Conservation (phyloP, 345 rosid species). For the Lepidium didymum region DNA sequence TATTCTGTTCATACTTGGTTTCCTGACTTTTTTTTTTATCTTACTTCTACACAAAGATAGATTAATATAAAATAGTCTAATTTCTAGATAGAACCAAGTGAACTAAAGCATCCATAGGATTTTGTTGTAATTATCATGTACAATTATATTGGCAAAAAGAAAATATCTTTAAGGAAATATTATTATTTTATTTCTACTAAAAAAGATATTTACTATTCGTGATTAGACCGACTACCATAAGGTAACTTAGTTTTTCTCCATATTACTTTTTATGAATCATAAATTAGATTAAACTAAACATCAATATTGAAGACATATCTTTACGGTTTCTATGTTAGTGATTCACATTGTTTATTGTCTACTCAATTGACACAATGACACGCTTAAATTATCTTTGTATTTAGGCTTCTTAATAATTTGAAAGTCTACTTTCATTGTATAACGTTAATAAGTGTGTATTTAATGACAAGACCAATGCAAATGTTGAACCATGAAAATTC, state of each 20-base stretch:
- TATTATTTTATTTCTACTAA: neutral
- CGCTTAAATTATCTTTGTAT: neutral
- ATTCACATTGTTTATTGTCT: neutral
- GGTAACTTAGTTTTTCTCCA: neutral
- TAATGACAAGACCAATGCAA: neutral
- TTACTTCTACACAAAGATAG: neutral
- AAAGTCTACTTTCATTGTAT: neutral
- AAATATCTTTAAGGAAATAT: neutral
- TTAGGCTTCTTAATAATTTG: neutral
- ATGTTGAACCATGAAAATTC: neutral
- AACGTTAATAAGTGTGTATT: neutral
- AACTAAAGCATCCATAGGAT: neutral
- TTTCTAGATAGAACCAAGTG: neutral
- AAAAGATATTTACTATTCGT: neutral
- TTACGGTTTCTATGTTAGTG: neutral
- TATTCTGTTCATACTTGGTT: conserved; percentile 28
- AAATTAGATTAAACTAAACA: neutral
- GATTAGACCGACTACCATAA: neutral
- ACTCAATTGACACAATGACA: neutral
- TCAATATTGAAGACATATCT: neutral
- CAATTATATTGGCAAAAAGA: neutral
- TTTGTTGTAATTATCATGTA: neutral
- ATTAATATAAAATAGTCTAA: neutral
- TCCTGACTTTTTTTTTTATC: neutral
- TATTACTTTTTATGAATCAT: neutral